Conservation (phyloP, 2,329 filamentous ascomycete genomes). For the Leptographium galeiforme region DNA sequence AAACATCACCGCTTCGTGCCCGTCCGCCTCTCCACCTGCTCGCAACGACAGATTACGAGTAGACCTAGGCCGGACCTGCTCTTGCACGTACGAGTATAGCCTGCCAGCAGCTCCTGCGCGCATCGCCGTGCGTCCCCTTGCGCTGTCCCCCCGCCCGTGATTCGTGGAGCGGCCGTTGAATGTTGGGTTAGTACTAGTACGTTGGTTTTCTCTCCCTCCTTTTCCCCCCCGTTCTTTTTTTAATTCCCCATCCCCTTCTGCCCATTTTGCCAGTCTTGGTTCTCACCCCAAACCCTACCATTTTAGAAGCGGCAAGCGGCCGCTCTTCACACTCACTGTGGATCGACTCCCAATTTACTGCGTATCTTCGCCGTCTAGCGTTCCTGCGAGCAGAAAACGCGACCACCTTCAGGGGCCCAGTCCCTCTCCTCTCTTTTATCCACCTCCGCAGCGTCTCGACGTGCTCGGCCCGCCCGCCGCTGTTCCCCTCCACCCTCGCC, state of each 20-base stretch:
- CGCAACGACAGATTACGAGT: background rate
- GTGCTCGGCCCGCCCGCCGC: background rate
- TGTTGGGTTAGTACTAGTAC: background rate
- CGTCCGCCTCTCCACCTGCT: background rate
- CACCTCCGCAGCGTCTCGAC: background rate
- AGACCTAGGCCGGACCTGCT: background rate
- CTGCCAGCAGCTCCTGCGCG: background rate
- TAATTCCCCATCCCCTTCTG: background rate
- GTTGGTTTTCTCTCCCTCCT: background rate
- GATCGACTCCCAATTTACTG: background rate
- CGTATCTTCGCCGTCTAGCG: background rate
- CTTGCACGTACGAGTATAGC: background rate
- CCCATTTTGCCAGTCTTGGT: background rate
- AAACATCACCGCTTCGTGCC: conserved; percentile 7
- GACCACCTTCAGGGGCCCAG: background rate
- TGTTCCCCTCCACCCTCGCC: background rate
- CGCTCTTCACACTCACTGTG: background rate
- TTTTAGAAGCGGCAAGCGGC: background rate
- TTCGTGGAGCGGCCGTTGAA: background rate
- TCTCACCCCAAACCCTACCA: background rate
- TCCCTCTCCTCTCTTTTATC: background rate
- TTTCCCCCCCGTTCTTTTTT: background rate
- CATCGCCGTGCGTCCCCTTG: background rate
- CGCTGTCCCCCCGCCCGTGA: background rate
- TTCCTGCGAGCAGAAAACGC: background rate